Evolutionary conservation across 2,329 filamentous ascomycete genomes (phyloP).

Genomic region (Periconia sp.): DNA sequence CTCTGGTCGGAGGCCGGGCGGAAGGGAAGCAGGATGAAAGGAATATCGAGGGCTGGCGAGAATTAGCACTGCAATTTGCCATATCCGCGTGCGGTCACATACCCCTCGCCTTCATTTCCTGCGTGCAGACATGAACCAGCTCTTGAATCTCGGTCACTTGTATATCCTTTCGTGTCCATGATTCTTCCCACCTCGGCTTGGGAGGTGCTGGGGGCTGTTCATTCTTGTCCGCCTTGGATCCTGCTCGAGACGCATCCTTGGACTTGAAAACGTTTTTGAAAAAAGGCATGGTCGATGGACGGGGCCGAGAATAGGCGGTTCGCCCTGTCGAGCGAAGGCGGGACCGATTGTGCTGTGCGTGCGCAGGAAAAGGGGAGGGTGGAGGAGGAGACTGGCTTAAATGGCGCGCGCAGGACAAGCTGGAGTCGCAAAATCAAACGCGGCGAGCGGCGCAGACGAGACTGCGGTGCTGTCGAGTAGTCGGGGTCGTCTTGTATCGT

Average conservation of each 20-base stretch:
- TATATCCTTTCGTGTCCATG: constrained; percentile 79
- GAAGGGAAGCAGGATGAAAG: constrained; percentile 92
- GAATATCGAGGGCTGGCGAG: constrained; percentile 75
- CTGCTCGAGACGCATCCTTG: constrained; percentile 35
- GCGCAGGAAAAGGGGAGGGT: constrained; percentile 2
- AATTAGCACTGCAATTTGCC: constrained; percentile 16
- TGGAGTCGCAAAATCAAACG: too few relatives aligned
- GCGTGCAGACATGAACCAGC: constrained; percentile 78
- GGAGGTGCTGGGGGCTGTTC: constrained; percentile 47
- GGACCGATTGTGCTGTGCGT: constrained; percentile 9
- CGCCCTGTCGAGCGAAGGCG: constrained; percentile 17
- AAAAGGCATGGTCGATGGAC: constrained; percentile 36
- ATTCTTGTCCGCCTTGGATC: constrained; percentile 30
- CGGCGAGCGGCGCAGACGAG: neutral
- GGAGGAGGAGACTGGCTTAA: neutral
- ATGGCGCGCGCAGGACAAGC: neutral
- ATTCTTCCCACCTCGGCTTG: constrained; percentile 83
- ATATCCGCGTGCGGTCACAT: constrained; percentile 27
- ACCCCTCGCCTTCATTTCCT: constrained; percentile 95
- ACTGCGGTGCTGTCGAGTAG: neutral
- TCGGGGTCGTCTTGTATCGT: neutral
- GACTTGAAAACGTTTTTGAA: constrained; percentile 44
- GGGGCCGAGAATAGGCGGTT: constrained; percentile 17
- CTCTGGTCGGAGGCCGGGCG: constrained; percentile 90
- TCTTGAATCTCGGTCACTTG: constrained; percentile 90